A percentile compares a stretch with the other conserved stretches of the same genome.
phyloP scores from a whole-genome alignment of 1,139 yeast species.

The Debaryomyces nepalensis region DNA sequence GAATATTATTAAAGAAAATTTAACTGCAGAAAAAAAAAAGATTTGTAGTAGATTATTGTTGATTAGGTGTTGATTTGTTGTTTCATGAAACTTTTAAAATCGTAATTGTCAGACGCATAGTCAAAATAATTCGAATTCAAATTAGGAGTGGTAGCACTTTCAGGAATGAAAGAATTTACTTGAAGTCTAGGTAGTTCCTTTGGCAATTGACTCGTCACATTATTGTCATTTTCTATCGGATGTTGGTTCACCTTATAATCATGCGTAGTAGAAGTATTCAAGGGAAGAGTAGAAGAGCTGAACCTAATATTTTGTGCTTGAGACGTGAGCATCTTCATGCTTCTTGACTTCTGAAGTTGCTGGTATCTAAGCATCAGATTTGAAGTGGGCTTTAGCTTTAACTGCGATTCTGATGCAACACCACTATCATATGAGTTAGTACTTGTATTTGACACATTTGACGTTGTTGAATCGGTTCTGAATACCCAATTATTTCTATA shows the following conservation, averaged over 20 bases:
- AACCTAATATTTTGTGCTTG: conserved; percentile 2
- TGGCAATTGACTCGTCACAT: neutral
- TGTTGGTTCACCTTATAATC: conserved; percentile 25
- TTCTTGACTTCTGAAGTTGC: neutral
- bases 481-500: conserved; percentile 40
- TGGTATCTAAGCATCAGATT: conserved; percentile 14
- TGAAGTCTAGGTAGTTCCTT: neutral
- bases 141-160: neutral
- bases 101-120: conserved; percentile 36
- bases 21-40: too few relatives aligned
- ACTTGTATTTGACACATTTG: conserved; percentile 20
- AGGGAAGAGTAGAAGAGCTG: neutral
- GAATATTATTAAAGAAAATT: neutral
- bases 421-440: conserved; percentile 26
- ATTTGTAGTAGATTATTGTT: neutral
- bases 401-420: conserved; percentile 23
- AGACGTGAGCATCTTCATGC: neutral
- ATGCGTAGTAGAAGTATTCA: conserved; percentile 19
- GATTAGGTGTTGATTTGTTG: conserved; percentile 22
- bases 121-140: conserved; percentile 31
- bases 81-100: conserved; percentile 44
- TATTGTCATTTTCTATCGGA: conserved; percentile 13
- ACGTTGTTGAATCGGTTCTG: conserved; percentile 24
- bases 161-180: neutral
- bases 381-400: conserved; percentile 22